A percentile compares a stretch with the other conserved stretches of the same genome.
phyloP scores from a whole-genome alignment of 164 flowering plant genomes.

The Magnolia officinalis region DNA sequence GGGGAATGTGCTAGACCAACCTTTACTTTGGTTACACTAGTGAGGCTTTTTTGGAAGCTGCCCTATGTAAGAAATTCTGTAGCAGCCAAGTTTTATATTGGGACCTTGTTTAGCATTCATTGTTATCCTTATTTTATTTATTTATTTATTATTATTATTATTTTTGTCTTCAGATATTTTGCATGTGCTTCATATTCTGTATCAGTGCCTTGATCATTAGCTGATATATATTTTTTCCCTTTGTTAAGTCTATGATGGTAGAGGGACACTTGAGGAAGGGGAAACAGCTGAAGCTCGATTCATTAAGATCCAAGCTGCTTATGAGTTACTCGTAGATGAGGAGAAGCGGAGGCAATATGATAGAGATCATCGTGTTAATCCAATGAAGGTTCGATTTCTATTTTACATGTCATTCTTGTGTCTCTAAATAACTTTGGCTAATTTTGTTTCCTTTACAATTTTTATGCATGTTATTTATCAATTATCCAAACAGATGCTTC shows the following conservation, averaged over 20 bases:
- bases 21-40: not conserved
- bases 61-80: not conserved
- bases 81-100: not conserved
- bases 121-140: not conserved
- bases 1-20: not conserved
- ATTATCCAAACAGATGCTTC: not conserved
- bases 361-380: conserved; percentile 72
- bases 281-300: conserved; percentile 94
- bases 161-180: not conserved
- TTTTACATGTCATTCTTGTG: not conserved
- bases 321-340: conserved; percentile 82
- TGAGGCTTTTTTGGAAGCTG: not conserved
- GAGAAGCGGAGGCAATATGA: conserved; percentile 72
- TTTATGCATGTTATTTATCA: not conserved
- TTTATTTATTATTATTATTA: not conserved
- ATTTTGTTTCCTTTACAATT: not conserved
- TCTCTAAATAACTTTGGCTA: not conserved
- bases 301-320: conserved; percentile 97
- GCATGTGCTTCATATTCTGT: not conserved
- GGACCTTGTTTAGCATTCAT: not conserved
- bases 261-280: conserved; percentile 85
- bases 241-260: conserved; percentile 80
- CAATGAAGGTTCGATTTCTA: conserved; percentile 65
- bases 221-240: conserved; percentile 2
- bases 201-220: not conserved